Evolutionary conservation across 129 eudicot genomes (phyloP).

Genomic region (Flaveria trinervia): DNA sequence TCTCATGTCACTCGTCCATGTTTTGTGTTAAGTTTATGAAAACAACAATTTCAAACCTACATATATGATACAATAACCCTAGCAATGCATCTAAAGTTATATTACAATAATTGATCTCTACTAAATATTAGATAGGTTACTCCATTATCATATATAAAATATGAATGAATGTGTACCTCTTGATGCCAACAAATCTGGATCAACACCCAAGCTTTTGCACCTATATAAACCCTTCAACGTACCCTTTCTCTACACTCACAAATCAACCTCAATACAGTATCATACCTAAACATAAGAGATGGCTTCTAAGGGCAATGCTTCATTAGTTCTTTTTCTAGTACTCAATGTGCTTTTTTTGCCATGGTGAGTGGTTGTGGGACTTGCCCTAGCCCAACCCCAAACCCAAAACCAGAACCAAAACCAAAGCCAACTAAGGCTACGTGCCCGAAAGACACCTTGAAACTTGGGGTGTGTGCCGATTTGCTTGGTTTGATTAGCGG

Average conservation of each 20-base stretch:
- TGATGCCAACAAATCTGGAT: constrained; percentile 10
- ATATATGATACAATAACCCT: background rate
- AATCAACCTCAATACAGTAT: background rate
- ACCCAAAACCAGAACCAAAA: constrained; percentile 26
- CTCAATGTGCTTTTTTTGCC: constrained; percentile 52
- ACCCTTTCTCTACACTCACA: constrained; percentile 16
- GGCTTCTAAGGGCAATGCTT: constrained; percentile 36
- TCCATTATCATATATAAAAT: too few relatives aligned
- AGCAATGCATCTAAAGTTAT: background rate
- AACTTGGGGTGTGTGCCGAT: constrained; percentile 43
- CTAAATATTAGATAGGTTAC: too few relatives aligned
- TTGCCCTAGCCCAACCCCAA: constrained; percentile 31
- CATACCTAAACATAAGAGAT: constrained; percentile 19
- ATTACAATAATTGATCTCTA: background rate
- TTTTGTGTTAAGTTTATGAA: background rate
- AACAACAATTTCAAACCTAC: background rate
- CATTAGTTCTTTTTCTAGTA: constrained; percentile 40
- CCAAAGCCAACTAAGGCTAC: constrained; percentile 13
- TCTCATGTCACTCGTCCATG: too few relatives aligned
- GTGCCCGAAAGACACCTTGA: constrained; percentile 43
- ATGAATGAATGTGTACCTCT: constrained; percentile 4
- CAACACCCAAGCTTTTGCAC: constrained; percentile 1
- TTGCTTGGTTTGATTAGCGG: constrained; percentile 32
- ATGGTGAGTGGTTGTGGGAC: constrained; percentile 37
- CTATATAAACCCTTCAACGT: constrained; percentile 21